Conservation (phyloP, 1,284 basidiomycete genomes). For the Rhodotorula sp. region DNA sequence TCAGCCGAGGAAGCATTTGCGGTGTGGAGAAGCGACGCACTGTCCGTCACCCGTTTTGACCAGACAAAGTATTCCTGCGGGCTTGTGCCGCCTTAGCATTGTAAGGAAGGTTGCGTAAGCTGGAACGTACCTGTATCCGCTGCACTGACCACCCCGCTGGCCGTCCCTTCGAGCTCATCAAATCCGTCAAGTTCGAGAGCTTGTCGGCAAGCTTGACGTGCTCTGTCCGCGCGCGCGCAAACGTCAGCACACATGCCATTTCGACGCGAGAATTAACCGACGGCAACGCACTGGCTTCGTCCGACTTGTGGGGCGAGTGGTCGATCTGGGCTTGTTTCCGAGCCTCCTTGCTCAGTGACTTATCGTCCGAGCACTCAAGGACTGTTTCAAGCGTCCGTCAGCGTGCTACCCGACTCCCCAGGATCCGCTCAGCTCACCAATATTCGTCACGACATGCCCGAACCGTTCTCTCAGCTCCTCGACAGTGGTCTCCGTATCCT, state of each 20-base stretch:
- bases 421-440: conserved; percentile 44
- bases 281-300: conserved; percentile 45
- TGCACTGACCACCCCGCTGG: conserved; percentile 43
- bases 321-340: conserved; percentile 51
- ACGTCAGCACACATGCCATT: not conserved
- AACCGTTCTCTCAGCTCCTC: conserved; percentile 48
- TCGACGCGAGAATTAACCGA: not conserved
- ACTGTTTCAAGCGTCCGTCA: not conserved
- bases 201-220: conserved; percentile 52
- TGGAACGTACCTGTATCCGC: conserved; percentile 22
- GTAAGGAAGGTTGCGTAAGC: not conserved
- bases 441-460: conserved; percentile 49
- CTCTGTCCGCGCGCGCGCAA: conserved; percentile 31
- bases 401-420: not conserved
- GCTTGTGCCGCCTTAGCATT: not conserved
- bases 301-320: conserved; percentile 48
- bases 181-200: conserved; percentile 52
- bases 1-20: not conserved
- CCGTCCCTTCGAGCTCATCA: conserved; percentile 49
- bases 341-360: conserved; percentile 22
- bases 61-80: conserved; percentile 45
- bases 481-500: conserved; percentile 51
- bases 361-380: conserved; percentile 34
- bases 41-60: conserved; percentile 52
- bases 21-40: conserved; percentile 26